Percentiles rank a stretch among this genome's conserved stretches.
These are phyloP conservation scores for Sugiyamaella boreocaroliniensis DNA, from an alignment of 805 yeast genomes.

Conservation along the genomic window DNA sequence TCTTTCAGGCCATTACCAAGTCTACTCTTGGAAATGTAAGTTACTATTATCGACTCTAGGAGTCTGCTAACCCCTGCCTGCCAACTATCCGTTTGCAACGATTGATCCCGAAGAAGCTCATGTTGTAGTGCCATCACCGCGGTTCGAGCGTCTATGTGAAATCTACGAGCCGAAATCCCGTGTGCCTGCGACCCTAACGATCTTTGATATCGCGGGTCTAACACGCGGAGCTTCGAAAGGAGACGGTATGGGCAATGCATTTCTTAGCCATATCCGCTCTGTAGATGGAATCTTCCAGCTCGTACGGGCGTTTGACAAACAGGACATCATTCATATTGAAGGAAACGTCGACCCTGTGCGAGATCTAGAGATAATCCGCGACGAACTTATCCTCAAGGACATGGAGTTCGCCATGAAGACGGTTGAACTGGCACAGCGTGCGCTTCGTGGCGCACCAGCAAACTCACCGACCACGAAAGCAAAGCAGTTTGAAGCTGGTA, in stretches of 20 bases:
- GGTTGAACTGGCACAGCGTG: constrained; percentile 68
- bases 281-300: constrained; percentile 69
- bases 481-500: constrained; percentile 35
- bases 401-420: constrained; percentile 59
- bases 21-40: constrained; percentile 48
- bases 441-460: constrained; percentile 81
- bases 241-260: constrained; percentile 69
- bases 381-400: constrained; percentile 57
- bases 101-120: constrained; percentile 66
- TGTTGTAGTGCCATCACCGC: constrained; percentile 45
- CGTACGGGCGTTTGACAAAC: constrained; percentile 57
- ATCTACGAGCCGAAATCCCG: constrained; percentile 45
- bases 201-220: constrained; percentile 66
- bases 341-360: constrained; percentile 35
- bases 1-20: constrained; percentile 54
- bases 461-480: constrained; percentile 49
- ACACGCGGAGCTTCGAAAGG: constrained; percentile 59
- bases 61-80: constrained; percentile 30
- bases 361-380: constrained; percentile 3
- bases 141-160: constrained; percentile 42
- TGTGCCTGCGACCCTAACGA: constrained; percentile 50
- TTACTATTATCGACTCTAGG: too few species aligned
- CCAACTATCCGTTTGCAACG: constrained; percentile 69
- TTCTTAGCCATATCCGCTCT: constrained; percentile 58
- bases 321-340: constrained; percentile 61